Conservation (phyloP, 345 rosid genomes). For the Salix caprea region DNA sequence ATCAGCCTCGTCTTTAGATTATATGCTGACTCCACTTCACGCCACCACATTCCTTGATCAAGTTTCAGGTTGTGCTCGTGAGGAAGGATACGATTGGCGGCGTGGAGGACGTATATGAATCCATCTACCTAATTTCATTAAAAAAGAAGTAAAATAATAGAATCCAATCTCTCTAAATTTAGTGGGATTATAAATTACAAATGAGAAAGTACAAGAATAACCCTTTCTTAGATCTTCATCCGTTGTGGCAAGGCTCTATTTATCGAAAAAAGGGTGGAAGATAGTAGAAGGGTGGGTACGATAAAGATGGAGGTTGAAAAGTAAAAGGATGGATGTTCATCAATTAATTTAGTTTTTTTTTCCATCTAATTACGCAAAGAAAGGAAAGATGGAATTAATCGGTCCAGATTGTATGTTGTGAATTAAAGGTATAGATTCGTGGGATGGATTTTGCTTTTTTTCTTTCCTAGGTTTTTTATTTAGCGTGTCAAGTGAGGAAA, state of each 20-base stretch:
- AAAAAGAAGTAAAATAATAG: neutral
- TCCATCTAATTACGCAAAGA: no score
- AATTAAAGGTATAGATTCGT: no score
- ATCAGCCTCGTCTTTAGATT: neutral
- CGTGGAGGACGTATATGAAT: neutral
- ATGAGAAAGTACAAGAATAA: neutral
- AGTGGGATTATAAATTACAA: neutral
- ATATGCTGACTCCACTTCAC: constrained; percentile 12
- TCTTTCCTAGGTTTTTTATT: neutral
- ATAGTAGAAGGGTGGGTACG: neutral
- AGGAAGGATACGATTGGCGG: neutral
- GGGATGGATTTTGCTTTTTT: neutral
- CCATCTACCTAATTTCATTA: neutral
- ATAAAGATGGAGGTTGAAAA: neutral
- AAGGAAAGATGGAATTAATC: no score
- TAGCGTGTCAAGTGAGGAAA: neutral
- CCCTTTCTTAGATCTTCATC: neutral
- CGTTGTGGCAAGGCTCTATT: neutral
- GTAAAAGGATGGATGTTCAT: no score
- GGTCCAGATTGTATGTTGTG: neutral
- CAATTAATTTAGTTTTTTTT: no score
- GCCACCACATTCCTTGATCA: neutral
- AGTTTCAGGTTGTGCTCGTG: neutral
- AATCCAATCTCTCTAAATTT: neutral
- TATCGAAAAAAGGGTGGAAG: no score